Evolutionary conservation across 2,329 filamentous ascomycete species (phyloP).

Genomic region (Ascochyta viciae-villosae): DNA sequence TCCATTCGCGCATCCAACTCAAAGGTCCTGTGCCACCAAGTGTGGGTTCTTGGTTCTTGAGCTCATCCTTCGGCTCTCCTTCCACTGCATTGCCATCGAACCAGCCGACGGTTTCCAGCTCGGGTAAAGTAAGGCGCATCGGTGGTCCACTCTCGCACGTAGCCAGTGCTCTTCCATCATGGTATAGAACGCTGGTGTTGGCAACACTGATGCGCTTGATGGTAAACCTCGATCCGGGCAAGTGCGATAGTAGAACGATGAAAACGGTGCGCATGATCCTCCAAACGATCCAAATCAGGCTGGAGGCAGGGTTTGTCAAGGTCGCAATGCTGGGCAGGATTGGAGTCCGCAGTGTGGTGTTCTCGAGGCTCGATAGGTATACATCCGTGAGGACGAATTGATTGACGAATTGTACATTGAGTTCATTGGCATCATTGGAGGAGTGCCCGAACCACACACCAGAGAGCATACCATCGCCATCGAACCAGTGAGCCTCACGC

Average conservation of each 20-base stretch:
- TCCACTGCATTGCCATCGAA: constrained; percentile 67
- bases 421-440: constrained; percentile 44
- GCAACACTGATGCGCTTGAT: constrained; percentile 75
- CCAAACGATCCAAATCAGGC: constrained; percentile 58
- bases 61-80: constrained; percentile 51
- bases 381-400: constrained; percentile 73
- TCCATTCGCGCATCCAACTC: constrained; percentile 73
- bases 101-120: constrained; percentile 73
- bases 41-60: constrained; percentile 7
- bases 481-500: constrained; percentile 75
- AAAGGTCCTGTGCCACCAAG: constrained; percentile 65
- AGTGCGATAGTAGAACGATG: constrained; percentile 64
- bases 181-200: constrained; percentile 71
- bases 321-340: constrained; percentile 73
- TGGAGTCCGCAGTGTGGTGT: constrained; percentile 58
- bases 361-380: constrained; percentile 62
- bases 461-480: constrained; percentile 77
- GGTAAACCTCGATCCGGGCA: constrained; percentile 62
- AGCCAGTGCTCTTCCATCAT: constrained; percentile 72
- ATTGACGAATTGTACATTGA: constrained; percentile 71
- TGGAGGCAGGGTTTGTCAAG: constrained; percentile 66
- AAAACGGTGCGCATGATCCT: constrained; percentile 64
- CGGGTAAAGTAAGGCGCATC: constrained; percentile 68
- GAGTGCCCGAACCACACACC: constrained; percentile 66
- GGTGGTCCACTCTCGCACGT: constrained; percentile 76